These are phyloP conservation scores for Lactarius pseudohatsudake DNA, from an alignment of 768 basidiomycete genomes.

Conservation along the genomic window DNA sequence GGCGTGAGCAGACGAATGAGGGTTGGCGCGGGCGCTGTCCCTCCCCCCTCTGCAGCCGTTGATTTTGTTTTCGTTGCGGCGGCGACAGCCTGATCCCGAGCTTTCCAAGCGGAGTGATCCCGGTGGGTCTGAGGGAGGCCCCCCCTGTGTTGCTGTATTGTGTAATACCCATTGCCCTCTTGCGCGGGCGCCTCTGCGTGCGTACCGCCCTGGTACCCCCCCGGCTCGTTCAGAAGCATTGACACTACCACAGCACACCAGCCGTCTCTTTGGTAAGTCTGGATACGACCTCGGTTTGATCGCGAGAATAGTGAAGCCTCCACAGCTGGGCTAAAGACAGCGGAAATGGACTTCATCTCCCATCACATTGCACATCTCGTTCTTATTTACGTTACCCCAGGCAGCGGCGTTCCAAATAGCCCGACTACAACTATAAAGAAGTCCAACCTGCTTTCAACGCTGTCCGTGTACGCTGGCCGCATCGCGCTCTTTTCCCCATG, in stretches of 20 bases:
- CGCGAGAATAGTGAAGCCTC: conserved; percentile 36
- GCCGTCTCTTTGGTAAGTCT: conserved; percentile 39
- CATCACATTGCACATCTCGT: not conserved
- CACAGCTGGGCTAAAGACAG: conserved; percentile 38
- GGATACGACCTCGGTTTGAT: conserved; percentile 45
- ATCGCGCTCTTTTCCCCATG: conserved; percentile 42
- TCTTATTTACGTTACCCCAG: conserved; percentile 27
- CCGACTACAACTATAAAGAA: conserved; percentile 27
- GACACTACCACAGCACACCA: not conserved
- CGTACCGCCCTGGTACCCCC: conserved; percentile 20
- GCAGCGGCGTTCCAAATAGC: conserved; percentile 40
- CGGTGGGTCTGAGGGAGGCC: too few relatives aligned
- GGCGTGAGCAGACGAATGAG: too few relatives aligned
- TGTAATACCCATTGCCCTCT: not conserved
- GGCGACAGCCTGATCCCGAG: too few relatives aligned
- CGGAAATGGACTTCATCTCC: conserved; percentile 31
- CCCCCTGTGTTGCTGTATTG: not conserved
- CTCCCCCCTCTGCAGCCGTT: too few relatives aligned
- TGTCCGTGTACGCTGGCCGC: conserved; percentile 38
- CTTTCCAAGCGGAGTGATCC: too few relatives aligned
- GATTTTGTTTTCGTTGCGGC: too few relatives aligned
- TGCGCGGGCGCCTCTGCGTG: conserved; percentile 43
- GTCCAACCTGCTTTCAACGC: conserved; percentile 40
- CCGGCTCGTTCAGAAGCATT: not conserved
- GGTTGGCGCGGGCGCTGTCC: too few relatives aligned